Base-by-base conservation (phyloP, 164 flowering plant genomes). In the Houttuynia cordata region DNA sequence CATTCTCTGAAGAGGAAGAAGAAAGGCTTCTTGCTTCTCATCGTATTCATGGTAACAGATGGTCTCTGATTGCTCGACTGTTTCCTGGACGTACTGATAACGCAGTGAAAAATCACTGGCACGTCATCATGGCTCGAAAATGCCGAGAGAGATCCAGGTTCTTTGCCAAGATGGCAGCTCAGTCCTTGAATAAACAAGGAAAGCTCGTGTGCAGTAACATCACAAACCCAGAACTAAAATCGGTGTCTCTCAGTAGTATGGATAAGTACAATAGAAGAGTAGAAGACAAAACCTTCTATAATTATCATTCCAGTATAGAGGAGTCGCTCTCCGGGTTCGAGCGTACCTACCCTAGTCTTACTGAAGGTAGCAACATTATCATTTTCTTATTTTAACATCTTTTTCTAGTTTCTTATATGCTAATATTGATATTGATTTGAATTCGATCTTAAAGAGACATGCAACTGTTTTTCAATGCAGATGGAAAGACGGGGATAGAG, bases 41-140 rank as follows among this genome's bases (percentile, higher is more conserved):
- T 55, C 63, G 87, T 51, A 62, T 81, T 56, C 83, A 85, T 65
- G 91, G 91, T 0, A 85, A 85, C 56, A 65, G 80, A 71, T 85
- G 91, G 91, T 76, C 86, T 3, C 67, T 79, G 0, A 85, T 85
- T 14, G 84, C 91, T 0, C 71, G 86, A 58, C 76, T 75, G 23
- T 85, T 85, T 14, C 87, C 91, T 0, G 86, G 87, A 8, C 76
- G 91, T 6, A 85, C 91, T 5, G 91, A 85, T 69, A 83, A 85
- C 41, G 91, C 87, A 3, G 84, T 85, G 51, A 84, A 84, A 82
- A 84, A 84, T 61, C 90, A 84, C 49, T 84, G 90, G 90, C 87
- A 84, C 64, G 86, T 81, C 51, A 74, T 81, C 60, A 79, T 79
- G 85, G 88, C 88, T 57, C 19, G 59, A 37, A 57, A 37, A n/a